These are phyloP conservation scores for Dryas alaskensis DNA, from an alignment of 306 rosid species.

Conservation along the genomic window DNA sequence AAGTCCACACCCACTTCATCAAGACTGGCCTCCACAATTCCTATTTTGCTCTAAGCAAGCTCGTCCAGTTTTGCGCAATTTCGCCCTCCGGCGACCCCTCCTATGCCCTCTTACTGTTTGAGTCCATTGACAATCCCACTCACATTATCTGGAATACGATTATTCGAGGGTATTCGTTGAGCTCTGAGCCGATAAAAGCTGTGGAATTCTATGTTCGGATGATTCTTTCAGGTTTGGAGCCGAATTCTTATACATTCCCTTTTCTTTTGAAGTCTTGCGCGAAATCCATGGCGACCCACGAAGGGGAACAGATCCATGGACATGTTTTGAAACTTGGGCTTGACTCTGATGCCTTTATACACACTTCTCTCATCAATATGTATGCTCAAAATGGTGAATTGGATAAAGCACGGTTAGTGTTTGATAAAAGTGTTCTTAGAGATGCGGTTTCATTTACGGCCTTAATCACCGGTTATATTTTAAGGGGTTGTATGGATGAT, in stretches of 20 bases:
- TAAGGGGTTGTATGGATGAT: constrained; percentile 50
- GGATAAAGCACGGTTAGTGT: constrained; percentile 49
- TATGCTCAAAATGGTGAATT: constrained; percentile 54
- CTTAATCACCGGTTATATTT: constrained; percentile 55
- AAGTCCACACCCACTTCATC: constrained; percentile 61
- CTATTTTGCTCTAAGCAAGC: constrained; percentile 56
- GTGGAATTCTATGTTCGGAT: constrained; percentile 36
- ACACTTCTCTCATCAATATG: constrained; percentile 62
- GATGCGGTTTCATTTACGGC: constrained; percentile 78
- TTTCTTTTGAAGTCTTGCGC: constrained; percentile 63
- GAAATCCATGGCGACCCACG: constrained; percentile 38
- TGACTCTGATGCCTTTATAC: constrained; percentile 47
- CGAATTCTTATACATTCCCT: constrained; percentile 78
- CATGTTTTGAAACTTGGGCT: constrained; percentile 58
- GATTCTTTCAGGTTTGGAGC: constrained; percentile 43
- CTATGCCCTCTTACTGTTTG: constrained; percentile 58
- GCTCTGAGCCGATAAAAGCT: constrained; percentile 38
- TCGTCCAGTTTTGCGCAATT: constrained; percentile 53
- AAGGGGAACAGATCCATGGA: constrained; percentile 66
- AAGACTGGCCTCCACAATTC: constrained; percentile 69
- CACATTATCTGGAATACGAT: constrained; percentile 64
- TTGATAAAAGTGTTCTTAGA: constrained; percentile 53
- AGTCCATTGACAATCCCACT: constrained; percentile 37
- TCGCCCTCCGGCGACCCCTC: constrained; percentile 51
- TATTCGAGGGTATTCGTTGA: constrained; percentile 52